Conservation (phyloP, 208 protist species). For the Dictyostelium gargantuum region DNA sequence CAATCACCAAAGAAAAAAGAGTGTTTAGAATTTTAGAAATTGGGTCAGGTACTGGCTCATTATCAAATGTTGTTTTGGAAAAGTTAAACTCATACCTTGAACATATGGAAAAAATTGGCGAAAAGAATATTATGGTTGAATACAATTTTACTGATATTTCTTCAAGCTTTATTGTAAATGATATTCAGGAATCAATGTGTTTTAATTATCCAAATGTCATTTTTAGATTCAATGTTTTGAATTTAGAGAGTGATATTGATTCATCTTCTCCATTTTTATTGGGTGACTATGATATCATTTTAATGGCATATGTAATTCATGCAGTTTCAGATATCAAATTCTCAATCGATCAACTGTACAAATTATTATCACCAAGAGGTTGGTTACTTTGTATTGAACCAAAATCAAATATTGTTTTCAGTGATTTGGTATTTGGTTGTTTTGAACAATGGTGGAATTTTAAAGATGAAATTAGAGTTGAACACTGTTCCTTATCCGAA, state of each 20-base stretch:
- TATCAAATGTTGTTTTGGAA: background rate
- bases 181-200: background rate
- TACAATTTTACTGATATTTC: slow-evolving; percentile 34
- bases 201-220: background rate
- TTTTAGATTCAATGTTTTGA: background rate
- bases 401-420: background rate
- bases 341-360: background rate
- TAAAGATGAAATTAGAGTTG: background rate
- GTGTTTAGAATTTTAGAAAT: slow-evolving; percentile 43
- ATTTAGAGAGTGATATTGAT: background rate
- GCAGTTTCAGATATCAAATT: background rate
- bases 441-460: slow-evolving; percentile 43
- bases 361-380: background rate
- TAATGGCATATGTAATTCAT: slow-evolving; percentile 51
- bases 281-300: slow-evolving; percentile 10
- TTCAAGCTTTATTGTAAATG: background rate
- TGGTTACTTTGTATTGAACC: slow-evolving; percentile 34
- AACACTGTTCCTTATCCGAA: background rate
- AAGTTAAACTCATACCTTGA: background rate
- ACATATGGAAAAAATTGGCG: background rate
- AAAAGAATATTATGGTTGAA: background rate
- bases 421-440: slow-evolving; percentile 48
- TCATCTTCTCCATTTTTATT: background rate
- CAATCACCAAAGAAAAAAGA: background rate
- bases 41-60: slow-evolving; percentile 1